phyloP scores from a whole-genome alignment of 371 early-diverging fungal species.

The Mucor sp. region DNA sequence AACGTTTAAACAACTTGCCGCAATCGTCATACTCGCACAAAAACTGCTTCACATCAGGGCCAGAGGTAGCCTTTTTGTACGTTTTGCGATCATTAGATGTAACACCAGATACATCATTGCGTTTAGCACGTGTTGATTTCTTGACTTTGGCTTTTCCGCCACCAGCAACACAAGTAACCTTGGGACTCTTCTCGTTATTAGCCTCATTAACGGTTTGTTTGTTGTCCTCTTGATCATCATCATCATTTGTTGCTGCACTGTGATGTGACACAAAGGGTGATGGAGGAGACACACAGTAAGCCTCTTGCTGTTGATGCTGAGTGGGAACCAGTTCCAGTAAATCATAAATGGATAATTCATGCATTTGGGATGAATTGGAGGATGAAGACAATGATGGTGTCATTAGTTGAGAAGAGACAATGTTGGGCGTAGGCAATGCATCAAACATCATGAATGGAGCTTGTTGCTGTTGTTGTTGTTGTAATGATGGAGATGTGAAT shows the following conservation, averaged over 20 bases:
- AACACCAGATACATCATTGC: background rate
- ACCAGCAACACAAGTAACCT: background rate
- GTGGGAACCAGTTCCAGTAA: background rate
- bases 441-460: slow-evolving; percentile 2
- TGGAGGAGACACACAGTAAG: background rate
- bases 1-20: slow-evolving; percentile 76
- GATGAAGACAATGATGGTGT: background rate
- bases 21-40: slow-evolving; percentile 59
- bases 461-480: slow-evolving; percentile 5
- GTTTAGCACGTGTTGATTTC: slow-evolving; percentile 10
- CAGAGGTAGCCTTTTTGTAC: background rate
- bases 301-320: background rate
- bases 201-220: background rate
- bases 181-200: background rate
- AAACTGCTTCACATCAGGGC: slow-evolving; percentile 32
- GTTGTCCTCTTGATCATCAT: background rate
- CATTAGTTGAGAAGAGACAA: slow-evolving; percentile 3
- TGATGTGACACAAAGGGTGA: background rate
- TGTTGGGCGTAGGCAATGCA: background rate
- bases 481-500: background rate
- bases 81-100: background rate
- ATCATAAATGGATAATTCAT: background rate
- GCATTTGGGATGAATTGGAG: background rate
- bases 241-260: background rate
- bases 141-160: background rate